Evolutionary conservation across 2,329 filamentous ascomycete genomes (phyloP), one percentile per base, ranked within the genome.

Genomic region (Lasiodiplodia hormozganensis): DNA sequence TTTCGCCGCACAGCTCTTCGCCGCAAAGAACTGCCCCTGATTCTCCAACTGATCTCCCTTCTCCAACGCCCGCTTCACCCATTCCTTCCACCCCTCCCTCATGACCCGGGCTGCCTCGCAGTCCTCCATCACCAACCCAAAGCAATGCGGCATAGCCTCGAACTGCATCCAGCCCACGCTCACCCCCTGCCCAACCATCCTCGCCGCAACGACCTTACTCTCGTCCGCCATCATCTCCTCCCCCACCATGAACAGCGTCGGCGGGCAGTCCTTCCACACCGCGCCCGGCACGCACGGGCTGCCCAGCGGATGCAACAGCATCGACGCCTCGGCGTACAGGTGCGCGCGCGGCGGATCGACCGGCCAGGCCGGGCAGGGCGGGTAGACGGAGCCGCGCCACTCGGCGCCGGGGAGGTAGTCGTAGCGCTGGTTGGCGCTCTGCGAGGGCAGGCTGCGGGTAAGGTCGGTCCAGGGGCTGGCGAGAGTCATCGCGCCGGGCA

Each of bases 61-160:
- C 2, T 16, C 28, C 47, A 34, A 11, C n/a, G n/a, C 65, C 34
- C 8, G 3, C 34, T 21, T 11, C 1, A 16, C 62, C 31, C 31
- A 54, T 51, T 56, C 65, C 28, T 16, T 43, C 68, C 53, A 66
- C 66, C 62, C 70, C 70, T 0, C 70, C 18, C 47, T 25, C 43
- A 34, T 11, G 10, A 49, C 28, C 25, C 23, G 69, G 7, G 75
- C 72, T 0, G 70, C 77, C 3, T 71, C 60, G 2, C 78, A 67
- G 1, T 53, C 25, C 51, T 71, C 68, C 4, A 85, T 69, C 67
- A 85, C 69, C 78, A 83, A 78, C 0, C 74, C 78, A 71, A 85
- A 95, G 72, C 87, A 88, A 79, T 94, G 92, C 66, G 92, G 91
- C 92, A 95, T 95, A 3, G 88, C 90, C 76, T 94, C 89, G 76